Base-by-base conservation (phyloP, 305 asterid genomes). In the Fraxinus ornus region DNA sequence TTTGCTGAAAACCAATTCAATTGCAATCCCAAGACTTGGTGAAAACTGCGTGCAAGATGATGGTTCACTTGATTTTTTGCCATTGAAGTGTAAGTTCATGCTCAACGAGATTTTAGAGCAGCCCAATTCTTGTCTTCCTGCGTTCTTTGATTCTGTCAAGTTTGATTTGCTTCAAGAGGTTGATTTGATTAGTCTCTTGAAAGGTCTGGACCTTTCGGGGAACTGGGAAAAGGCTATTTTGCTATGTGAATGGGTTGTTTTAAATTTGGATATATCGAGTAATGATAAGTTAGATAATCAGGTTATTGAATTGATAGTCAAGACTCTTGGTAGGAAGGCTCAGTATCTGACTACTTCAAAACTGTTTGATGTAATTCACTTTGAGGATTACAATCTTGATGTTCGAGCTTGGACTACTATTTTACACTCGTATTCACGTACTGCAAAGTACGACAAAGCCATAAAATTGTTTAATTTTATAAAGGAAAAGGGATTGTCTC, bases 181-280 rank as follows among this genome's bases (percentile, higher is more conserved):
- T 78, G 97, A 94, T 91, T 88, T 93, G 89, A 83, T 91, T 83
- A 89, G 98, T 87, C 85, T 95, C 32, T 84, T 94, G 89, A 93
- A 92, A 79, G 96, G 92, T 26, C 90, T 95, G 87, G 99, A 94
- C 81, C 41, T 93, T 80, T 85, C 89, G 22, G 97, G 95, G 0
- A 82, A 85, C 55, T 84, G 92, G 87, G 95, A 91, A 49, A 92
- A 88, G 87, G 95, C 98, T 26, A 86, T 94, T 82, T 12, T 93
- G 87, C 80, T 94, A 92, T 94, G 93, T 86, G 98, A 95, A 80
- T 95, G 98, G 99, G 85, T 90, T 88, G 94, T 95, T 79, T 82
- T 88, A 44, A 92, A 94, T 78, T 78, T 85, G 83, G 86, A 86
- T 79, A 88, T 79, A n/a, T 76, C 81, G 49, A 77, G 87, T 64